Evolutionary conservation across 768 basidiomycete species (phyloP).

Genomic region (Boletus huronensis): DNA sequence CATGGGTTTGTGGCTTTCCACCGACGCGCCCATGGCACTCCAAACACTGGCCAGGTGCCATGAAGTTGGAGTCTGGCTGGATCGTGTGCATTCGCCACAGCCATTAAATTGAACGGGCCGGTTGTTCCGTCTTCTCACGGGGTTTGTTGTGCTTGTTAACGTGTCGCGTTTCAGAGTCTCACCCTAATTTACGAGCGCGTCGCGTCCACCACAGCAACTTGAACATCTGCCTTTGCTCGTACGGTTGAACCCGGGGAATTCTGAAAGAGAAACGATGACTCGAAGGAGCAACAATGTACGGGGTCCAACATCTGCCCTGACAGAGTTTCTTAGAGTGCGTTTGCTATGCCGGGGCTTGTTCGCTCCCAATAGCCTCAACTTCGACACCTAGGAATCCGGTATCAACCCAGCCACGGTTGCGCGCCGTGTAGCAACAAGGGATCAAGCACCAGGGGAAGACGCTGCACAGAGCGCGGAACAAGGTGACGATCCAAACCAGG

Average conservation of each 20-base stretch:
- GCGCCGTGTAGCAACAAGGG: conserved; percentile 33
- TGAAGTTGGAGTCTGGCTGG: too few species aligned
- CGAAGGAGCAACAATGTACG: conserved; percentile 55
- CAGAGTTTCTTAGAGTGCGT: conserved; percentile 71
- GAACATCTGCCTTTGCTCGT: not conserved
- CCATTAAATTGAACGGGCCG: too few species aligned
- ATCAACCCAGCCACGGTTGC: conserved; percentile 45
- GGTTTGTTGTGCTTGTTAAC: conserved; percentile 19
- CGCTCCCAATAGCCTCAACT: conserved; percentile 17
- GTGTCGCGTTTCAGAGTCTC: conserved; percentile 12
- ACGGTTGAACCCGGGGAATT: not conserved
- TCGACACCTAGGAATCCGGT: conserved; percentile 43
- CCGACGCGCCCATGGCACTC: too few species aligned
- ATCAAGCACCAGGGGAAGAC: conserved; percentile 33
- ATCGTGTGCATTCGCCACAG: too few species aligned
- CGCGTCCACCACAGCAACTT: not conserved
- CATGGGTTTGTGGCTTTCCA: too few species aligned
- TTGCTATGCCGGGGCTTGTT: not conserved
- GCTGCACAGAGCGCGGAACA: conserved; percentile 8
- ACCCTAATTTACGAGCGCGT: conserved; percentile 11
- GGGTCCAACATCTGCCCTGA: conserved; percentile 80
- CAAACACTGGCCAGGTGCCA: too few species aligned
- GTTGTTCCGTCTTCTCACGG: too few species aligned
- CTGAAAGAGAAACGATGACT: conserved; percentile 18
- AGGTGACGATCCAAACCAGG: conserved; percentile 11